phyloP scores from a whole-genome alignment of 73 alveolate genomes.

The Stentor roeselii region DNA sequence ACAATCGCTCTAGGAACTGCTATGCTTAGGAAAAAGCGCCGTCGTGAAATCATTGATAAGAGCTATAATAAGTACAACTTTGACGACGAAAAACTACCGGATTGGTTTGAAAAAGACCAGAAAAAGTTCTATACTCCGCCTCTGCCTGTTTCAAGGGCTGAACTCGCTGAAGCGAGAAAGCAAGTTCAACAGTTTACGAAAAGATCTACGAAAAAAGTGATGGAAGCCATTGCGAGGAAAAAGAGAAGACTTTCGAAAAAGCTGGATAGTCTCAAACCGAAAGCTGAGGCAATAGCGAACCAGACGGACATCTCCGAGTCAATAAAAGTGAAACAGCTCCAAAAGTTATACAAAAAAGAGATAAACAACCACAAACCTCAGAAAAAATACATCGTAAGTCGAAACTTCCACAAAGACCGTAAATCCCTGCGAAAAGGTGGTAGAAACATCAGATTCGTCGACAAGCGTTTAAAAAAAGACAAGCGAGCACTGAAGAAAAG shows the following conservation, averaged over 20 bases:
- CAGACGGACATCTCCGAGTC: slow-evolving; percentile 78
- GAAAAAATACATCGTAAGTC: slow-evolving; percentile 64
- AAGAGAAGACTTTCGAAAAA: slow-evolving; percentile 71
- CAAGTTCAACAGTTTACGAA: slow-evolving; percentile 65
- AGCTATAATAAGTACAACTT: slow-evolving; percentile 82
- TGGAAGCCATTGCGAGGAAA: slow-evolving; percentile 91
- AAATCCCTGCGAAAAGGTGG: slow-evolving; percentile 33
- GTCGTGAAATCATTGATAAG: slow-evolving; percentile 69
- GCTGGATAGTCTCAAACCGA: slow-evolving; percentile 70
- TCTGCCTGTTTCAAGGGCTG: slow-evolving; percentile 78
- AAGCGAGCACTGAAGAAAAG: slow-evolving; percentile 66
- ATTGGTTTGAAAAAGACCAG: slow-evolving; percentile 91
- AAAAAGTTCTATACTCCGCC: slow-evolving; percentile 53
- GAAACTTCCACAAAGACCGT: slow-evolving; percentile 46
- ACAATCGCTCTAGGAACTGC: slow-evolving; percentile 56
- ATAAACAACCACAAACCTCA: slow-evolving; percentile 64
- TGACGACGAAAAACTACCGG: slow-evolving; percentile 77
- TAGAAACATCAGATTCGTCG: slow-evolving; percentile 51
- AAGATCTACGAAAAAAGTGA: slow-evolving; percentile 82
- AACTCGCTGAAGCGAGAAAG: slow-evolving; percentile 70
- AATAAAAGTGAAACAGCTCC: slow-evolving; percentile 81
- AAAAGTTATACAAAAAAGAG: slow-evolving; percentile 77
- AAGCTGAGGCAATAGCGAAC: slow-evolving; percentile 80
- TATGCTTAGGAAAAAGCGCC: slow-evolving; percentile 83
- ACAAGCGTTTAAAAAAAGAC: slow-evolving; percentile 69